A percentile compares a stretch with the other conserved stretches of the same genome.
Conservation (phyloP, 257 asterid genomes). For the Solanum habrochaites region DNA sequence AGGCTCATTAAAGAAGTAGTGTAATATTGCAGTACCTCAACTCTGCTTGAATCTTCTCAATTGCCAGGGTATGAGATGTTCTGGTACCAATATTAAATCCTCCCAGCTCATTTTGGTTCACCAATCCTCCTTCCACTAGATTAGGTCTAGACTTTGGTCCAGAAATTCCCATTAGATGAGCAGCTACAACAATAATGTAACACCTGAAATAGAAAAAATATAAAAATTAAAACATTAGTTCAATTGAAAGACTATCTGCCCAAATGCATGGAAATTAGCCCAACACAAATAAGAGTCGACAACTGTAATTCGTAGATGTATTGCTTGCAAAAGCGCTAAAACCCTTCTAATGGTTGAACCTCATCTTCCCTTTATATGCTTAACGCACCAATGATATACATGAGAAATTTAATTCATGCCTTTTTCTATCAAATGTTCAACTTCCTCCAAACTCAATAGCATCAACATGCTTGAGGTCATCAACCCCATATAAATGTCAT, state of each 20-base stretch:
- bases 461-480: neutral
- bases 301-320: neutral
- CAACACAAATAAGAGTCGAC: neutral
- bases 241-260: neutral
- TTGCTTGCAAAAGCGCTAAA: neutral
- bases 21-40: neutral
- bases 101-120: neutral
- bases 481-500: neutral
- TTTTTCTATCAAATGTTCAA: neutral
- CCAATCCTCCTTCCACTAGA: neutral
- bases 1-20: neutral
- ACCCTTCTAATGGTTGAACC: neutral
- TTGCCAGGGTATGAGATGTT: neutral
- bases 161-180: neutral
- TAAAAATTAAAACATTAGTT: neutral
- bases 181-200: neutral
- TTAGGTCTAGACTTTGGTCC: neutral
- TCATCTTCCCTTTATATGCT: neutral
- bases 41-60: neutral
- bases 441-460: neutral
- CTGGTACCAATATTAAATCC: neutral
- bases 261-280: neutral
- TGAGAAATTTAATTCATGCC: conserved; percentile 11
- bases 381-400: conserved; percentile 12
- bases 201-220: neutral